These are phyloP conservation scores for Rhodotorula graminis DNA, from an alignment of 768 basidiomycete species.

Conservation along the genomic window DNA sequence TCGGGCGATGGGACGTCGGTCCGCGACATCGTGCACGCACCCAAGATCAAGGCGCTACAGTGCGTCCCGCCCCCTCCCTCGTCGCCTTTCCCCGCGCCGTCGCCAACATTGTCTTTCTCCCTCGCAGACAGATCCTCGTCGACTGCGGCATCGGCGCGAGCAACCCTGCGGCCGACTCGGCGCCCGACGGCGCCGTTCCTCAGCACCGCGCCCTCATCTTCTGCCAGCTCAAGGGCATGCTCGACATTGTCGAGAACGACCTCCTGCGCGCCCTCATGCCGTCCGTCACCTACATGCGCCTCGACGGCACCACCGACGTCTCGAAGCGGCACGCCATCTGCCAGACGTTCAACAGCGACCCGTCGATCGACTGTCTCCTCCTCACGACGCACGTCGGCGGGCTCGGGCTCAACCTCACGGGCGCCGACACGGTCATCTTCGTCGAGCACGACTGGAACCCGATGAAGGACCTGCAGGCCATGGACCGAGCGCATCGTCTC, in stretches of 20 bases:
- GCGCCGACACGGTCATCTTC: constrained; percentile 98
- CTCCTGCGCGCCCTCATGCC: constrained; percentile 90
- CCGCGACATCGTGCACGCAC: constrained; percentile 81
- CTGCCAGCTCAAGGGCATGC: constrained; percentile 99
- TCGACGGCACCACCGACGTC: constrained; percentile 87
- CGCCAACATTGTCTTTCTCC: neutral
- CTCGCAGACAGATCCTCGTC: constrained; percentile 72
- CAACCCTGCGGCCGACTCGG: constrained; percentile 55
- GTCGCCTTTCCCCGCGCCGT: neutral
- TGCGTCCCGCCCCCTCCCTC: constrained; percentile 51
- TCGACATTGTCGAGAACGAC: constrained; percentile 91
- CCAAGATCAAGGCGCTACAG: constrained; percentile 87
- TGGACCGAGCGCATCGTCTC: constrained; percentile 96
- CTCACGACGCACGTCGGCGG: constrained; percentile 97
- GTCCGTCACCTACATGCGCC: constrained; percentile 93
- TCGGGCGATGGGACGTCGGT: constrained; percentile 45
- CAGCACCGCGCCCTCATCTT: constrained; percentile 99
- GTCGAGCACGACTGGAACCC: constrained; percentile 99
- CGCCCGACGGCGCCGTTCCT: constrained; percentile 48
- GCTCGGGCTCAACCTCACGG: constrained; percentile 88
- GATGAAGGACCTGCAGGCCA: constrained; percentile 98
- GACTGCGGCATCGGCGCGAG: constrained; percentile 89
- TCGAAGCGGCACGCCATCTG: constrained; percentile 94
- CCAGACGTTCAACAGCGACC: constrained; percentile 96
- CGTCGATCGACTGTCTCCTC: constrained; percentile 91